Conservation (phyloP, 1,284 basidiomycete species). For the Cryptococcus depauperatus region DNA sequence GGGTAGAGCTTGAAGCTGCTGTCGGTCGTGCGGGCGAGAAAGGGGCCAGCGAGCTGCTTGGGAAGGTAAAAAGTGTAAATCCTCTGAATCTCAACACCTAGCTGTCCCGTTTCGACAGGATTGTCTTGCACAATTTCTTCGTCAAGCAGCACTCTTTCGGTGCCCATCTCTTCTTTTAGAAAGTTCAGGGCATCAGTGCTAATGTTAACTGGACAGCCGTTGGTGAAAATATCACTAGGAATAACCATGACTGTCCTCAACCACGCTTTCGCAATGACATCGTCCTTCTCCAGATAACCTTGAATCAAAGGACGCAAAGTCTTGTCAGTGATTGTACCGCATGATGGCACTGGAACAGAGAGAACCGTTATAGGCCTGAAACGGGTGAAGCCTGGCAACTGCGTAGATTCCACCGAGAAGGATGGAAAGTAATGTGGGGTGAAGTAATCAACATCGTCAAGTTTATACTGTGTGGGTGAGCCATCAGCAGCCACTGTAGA, state of each 20-base stretch:
- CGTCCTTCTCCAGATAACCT: conserved; percentile 7
- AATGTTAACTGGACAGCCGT: background rate
- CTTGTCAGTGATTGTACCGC: conserved; percentile 2
- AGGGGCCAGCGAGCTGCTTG: conserved; percentile 8
- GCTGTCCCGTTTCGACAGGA: background rate
- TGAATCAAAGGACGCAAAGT: background rate
- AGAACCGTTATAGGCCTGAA: conserved; percentile 1
- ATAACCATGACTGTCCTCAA: conserved; percentile 8
- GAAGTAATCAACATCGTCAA: too few species aligned
- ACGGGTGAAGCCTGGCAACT: background rate
- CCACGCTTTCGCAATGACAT: conserved; percentile 6
- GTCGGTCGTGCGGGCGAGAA: conserved; percentile 1
- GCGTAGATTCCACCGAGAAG: too few species aligned
- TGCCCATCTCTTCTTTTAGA: conserved; percentile 2
- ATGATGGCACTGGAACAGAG: background rate
- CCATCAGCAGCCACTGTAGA: too few species aligned
- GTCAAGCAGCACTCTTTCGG: background rate
- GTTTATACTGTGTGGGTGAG: too few species aligned
- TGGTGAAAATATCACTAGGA: background rate
- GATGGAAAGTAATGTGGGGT: too few species aligned
- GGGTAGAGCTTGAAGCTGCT: conserved; percentile 8
- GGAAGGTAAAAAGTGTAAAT: background rate
- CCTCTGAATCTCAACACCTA: background rate
- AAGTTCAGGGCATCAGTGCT: conserved; percentile 2
- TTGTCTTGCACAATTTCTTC: background rate